These are phyloP conservation scores for Cyanophora paradoxa DNA, from an alignment of 78 protist species.

Conservation along the genomic window DNA sequence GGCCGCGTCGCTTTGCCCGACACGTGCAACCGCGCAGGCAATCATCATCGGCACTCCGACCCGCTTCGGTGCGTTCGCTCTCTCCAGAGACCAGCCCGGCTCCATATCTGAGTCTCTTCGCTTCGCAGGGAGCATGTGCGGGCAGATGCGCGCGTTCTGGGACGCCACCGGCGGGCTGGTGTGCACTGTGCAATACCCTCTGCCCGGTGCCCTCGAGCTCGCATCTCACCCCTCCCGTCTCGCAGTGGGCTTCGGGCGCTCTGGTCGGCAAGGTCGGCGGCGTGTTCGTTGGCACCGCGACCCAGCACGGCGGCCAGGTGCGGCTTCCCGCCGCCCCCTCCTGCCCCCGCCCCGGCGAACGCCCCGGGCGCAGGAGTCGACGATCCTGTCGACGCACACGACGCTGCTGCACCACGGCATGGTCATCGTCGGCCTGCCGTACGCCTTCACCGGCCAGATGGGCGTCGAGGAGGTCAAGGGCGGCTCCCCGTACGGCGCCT, in stretches of 20 bases:
- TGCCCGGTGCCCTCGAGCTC: too few relatives aligned
- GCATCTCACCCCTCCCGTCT: too few relatives aligned
- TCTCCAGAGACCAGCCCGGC: too few relatives aligned
- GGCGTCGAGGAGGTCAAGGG: too few relatives aligned
- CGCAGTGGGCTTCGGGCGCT: constrained; percentile 3
- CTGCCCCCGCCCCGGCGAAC: too few relatives aligned
- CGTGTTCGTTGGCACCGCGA: constrained; percentile 11
- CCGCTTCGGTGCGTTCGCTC: constrained; percentile 46
- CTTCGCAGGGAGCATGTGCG: too few relatives aligned
- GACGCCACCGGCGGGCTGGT: constrained; percentile 28
- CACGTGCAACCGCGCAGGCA: too few relatives aligned
- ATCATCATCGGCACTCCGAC: constrained; percentile 35
- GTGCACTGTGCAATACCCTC: too few relatives aligned
- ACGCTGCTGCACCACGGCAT: constrained; percentile 33
- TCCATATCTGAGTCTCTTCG: too few relatives aligned
- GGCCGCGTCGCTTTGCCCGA: constrained; percentile 22
- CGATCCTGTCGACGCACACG: constrained; percentile 10
- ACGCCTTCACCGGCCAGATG: not conserved
- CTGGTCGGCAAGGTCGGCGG: constrained; percentile 28
- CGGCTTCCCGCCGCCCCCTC: too few relatives aligned
- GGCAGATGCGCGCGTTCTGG: constrained; percentile 26
- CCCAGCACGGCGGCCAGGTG: constrained; percentile 53
- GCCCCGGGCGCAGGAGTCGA: constrained; percentile 48
- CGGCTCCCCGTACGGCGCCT: constrained; percentile 36
- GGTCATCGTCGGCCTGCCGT: constrained; percentile 17